Percentiles rank a stretch among this genome's conserved stretches.
Conservation (phyloP, 352 stramenopile genomes). For the Globisporangium recalcitrans region DNA sequence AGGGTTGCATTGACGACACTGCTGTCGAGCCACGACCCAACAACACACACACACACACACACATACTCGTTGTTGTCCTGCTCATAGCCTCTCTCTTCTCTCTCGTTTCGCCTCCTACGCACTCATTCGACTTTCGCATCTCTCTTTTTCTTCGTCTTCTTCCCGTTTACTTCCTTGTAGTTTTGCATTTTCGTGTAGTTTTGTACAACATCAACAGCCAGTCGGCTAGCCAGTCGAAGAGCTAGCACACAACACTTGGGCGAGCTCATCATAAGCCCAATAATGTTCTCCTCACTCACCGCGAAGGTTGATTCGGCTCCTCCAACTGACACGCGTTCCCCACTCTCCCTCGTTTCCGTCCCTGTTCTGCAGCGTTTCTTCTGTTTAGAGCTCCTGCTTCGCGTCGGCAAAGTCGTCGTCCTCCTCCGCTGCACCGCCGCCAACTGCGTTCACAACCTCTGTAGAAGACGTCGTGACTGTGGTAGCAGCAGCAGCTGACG, state of each 20-base stretch:
- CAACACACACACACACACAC: conserved; percentile 4
- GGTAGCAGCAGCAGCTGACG: background rate
- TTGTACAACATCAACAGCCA: conserved; percentile 12
- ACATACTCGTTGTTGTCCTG: no score
- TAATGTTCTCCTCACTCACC: background rate
- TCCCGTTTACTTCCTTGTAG: background rate
- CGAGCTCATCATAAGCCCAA: background rate
- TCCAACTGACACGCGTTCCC: background rate
- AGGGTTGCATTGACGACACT: background rate
- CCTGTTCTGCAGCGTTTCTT: background rate
- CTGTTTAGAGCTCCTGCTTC: conserved; percentile 8
- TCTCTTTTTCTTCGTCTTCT: background rate
- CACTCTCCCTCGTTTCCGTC: background rate
- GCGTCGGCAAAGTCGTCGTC: conserved; percentile 12
- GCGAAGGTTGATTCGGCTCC: background rate
- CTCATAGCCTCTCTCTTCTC: background rate
- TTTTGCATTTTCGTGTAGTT: background rate
- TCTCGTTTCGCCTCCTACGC: background rate
- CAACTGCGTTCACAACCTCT: background rate
- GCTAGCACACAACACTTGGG: background rate
- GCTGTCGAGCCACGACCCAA: background rate
- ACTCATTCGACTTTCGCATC: background rate
- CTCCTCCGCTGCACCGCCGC: background rate
- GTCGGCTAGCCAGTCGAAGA: background rate
- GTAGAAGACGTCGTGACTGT: background rate